Evolutionary conservation across 1,284 basidiomycete species (phyloP), one percentile per base, ranked within the genome.

Genomic region (Ustilago sp.): DNA sequence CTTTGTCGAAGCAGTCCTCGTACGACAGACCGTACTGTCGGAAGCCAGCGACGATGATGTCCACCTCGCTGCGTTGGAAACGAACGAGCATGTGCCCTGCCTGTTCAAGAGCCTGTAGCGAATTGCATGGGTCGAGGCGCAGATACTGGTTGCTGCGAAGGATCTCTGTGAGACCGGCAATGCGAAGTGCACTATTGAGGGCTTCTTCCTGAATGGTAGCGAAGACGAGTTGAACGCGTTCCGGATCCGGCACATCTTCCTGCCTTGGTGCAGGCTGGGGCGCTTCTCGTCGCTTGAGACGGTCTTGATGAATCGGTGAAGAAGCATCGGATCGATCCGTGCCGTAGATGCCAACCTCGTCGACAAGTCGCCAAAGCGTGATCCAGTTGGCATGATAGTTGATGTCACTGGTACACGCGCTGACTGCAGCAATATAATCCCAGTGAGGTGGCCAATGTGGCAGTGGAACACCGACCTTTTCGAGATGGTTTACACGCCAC

Each of bases 351-450:
- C 93, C 93, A 84, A 90, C 93, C 79, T 95, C 93, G 76, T 93
- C 92, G 67, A 95, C 79, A 0, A 87, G 86, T 2, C 84, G 81
- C 59, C 87, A 82, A 28, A 87, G 79, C 8, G 87, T 79, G 51
- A 89, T 83, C 87, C 94, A 96, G 90, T 95, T 91, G 78, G 61
- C 90, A 87, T 97, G 94, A 84, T 93, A 95, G 45, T 92, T 93
- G 53, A 93, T 92, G 85, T 97, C 94, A 80, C 92, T 93, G 19
- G 92, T 91, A 80, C 93, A 91, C 3, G 91, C 90, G 39, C 89
- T 90, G 34, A 92, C 90, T 2, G 91, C 94, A 51, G 92, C 92
- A 39, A 94, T 91, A 81, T 96, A 97, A 82, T 94, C 93, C 94
- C 94, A 95, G 68, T 92, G 90, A 2, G 90, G 89, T 58, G 92